These are phyloP conservation scores for Kazachstania psychrophila DNA, from an alignment of 805 yeast genomes.

Conservation along the genomic window DNA sequence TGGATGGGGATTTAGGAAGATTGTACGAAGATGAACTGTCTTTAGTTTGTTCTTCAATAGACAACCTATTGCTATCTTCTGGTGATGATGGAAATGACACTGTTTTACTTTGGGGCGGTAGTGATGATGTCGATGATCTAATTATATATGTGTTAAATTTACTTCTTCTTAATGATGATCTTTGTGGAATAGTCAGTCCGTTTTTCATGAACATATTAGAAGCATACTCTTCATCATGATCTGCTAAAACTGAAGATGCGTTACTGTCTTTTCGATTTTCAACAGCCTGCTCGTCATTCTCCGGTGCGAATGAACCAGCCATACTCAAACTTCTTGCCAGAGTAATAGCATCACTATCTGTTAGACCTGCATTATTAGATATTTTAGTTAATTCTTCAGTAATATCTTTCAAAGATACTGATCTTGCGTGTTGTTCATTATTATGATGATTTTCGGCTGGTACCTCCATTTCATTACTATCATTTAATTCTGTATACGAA, in stretches of 20 bases:
- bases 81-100: constrained; percentile 1
- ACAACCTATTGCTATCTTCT: not conserved
- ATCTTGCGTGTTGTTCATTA: constrained; percentile 1
- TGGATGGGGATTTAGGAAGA: not conserved
- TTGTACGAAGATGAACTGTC: not conserved
- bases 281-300: constrained; percentile 5
- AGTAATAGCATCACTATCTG: constrained; percentile 72
- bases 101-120: too few species aligned
- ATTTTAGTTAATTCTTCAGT: constrained; percentile 68
- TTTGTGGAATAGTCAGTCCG: constrained; percentile 24
- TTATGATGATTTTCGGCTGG: constrained; percentile 1
- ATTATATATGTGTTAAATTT: constrained; percentile 44
- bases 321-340: constrained; percentile 73
- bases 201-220: constrained; percentile 25
- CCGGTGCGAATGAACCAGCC: constrained; percentile 44
- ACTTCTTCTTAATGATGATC: constrained; percentile 36
- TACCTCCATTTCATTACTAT: constrained; percentile 13
- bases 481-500: constrained; percentile 25
- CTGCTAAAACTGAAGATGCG: not conserved
- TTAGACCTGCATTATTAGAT: constrained; percentile 68
- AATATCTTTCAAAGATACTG: constrained; percentile 58
- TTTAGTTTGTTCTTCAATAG: not conserved
- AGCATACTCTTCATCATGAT: constrained; percentile 17
- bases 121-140: constrained; percentile 22
- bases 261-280: constrained; percentile 1